Evolutionary conservation across 495 filamentous ascomycete genomes (phyloP).

Genomic region (Melanomma pulvis-pyrius): DNA sequence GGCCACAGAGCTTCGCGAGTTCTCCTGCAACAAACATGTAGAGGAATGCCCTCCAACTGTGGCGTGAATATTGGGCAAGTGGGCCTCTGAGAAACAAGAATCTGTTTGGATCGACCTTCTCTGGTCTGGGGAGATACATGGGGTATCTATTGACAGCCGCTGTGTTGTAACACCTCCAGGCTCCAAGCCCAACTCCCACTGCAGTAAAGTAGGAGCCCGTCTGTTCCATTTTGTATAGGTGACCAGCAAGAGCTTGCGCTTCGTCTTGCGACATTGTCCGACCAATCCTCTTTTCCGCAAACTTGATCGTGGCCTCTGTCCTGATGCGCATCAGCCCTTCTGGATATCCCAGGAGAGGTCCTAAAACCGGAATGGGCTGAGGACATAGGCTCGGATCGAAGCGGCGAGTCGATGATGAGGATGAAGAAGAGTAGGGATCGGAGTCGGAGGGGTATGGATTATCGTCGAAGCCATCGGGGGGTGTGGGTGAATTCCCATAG

Average conservation of each 20-base stretch:
- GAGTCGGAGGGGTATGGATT: slow-evolving; percentile 13
- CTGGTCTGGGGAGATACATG: slow-evolving; percentile 28
- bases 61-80: slow-evolving; percentile 25
- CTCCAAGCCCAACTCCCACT: slow-evolving; percentile 10
- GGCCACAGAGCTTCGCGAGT: slow-evolving; percentile 22
- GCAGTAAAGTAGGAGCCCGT: slow-evolving; percentile 15
- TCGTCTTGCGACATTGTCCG: slow-evolving; percentile 25
- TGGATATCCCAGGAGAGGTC: slow-evolving; percentile 23
- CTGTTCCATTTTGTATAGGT: slow-evolving; percentile 10
- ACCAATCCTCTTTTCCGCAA: slow-evolving; percentile 10
- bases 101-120: slow-evolving; percentile 32
- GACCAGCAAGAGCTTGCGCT: slow-evolving; percentile 14
- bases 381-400: slow-evolving; percentile 12
- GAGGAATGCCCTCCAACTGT: slow-evolving; percentile 10
- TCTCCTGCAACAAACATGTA: slow-evolving; percentile 12
- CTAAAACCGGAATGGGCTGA: slow-evolving; percentile 27
- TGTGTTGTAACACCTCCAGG: slow-evolving; percentile 18
- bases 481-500: not conserved
- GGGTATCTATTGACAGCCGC: slow-evolving; percentile 26
- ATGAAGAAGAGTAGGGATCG: slow-evolving; percentile 5
- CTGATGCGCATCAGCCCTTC: not conserved
- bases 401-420: not conserved
- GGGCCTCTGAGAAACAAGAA: slow-evolving; percentile 32
- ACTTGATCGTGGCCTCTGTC: slow-evolving; percentile 9
- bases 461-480: slow-evolving; percentile 11